Evolutionary conservation across 768 basidiomycete genomes (phyloP).

Genomic region (Dioszegia aurantiaca): DNA sequence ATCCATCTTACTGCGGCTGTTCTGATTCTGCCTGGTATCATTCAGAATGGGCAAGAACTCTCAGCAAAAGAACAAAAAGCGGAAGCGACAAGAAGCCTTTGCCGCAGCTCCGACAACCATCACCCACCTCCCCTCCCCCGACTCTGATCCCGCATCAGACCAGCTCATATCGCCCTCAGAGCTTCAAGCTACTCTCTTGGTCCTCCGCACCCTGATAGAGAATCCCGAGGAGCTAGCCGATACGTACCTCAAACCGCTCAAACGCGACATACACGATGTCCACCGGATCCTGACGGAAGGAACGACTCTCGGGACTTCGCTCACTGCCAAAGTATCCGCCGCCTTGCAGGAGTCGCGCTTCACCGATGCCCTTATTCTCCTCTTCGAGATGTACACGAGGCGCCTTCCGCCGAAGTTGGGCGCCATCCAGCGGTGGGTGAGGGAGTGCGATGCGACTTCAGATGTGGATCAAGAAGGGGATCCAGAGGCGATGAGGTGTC

Average conservation of each 20-base stretch:
- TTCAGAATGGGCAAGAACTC: slow-evolving; percentile 25
- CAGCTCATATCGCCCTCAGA: slow-evolving; percentile 36
- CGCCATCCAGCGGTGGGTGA: slow-evolving; percentile 60
- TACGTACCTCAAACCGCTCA: slow-evolving; percentile 40
- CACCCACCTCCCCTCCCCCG: slow-evolving; percentile 8
- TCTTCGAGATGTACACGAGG: slow-evolving; percentile 60
- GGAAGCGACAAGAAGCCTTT: slow-evolving; percentile 20
- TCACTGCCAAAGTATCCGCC: slow-evolving; percentile 38
- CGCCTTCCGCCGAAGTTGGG: slow-evolving; percentile 58
- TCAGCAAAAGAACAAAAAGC: slow-evolving; percentile 24
- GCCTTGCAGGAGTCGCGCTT: slow-evolving; percentile 52
- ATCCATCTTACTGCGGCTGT: no score
- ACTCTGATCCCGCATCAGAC: slow-evolving; percentile 4
- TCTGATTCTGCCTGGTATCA: no score
- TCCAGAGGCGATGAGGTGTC: slow-evolving; percentile 56
- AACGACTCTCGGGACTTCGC: slow-evolving; percentile 26
- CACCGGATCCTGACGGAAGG: slow-evolving; percentile 41
- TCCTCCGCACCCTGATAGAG: slow-evolving; percentile 32
- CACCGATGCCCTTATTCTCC: slow-evolving; percentile 59
- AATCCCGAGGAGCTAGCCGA: slow-evolving; percentile 38
- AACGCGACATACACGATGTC: slow-evolving; percentile 41
- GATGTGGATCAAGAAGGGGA: slow-evolving; percentile 56
- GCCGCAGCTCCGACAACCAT: not conserved
- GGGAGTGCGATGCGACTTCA: slow-evolving; percentile 61
- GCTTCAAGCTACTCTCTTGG: slow-evolving; percentile 37